Evolutionary conservation across 164 flowering plant species (phyloP), one percentile per base, ranked within the genome.

Genomic region (Nymphaea thermarum): DNA sequence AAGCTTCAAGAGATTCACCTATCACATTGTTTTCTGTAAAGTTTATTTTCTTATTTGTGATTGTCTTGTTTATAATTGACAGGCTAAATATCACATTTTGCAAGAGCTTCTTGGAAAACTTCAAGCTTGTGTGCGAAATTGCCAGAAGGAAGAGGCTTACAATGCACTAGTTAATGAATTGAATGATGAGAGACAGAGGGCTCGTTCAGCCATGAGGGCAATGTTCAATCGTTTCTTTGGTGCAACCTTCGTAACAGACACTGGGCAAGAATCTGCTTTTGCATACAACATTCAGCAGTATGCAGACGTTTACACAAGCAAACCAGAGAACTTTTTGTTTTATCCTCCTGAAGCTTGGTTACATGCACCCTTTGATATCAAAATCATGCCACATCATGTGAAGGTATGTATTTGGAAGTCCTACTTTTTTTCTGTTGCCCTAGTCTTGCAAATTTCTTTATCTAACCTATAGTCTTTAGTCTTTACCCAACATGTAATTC

Each of bases 351-450:
- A 91, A 71, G 93, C 96, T 61, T 94, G 98, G 98, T 86, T 94
- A 77, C 91, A 90, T 81, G 93, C 75, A 43, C 99, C 98, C 4
- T 90, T 61, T 71, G 92, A 91, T 80, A 74, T 94, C 77, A 90
- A 94, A 84, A 90, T 94, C 80, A 87, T 94, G 96, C 98, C 99
- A 41, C 97, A 90, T 81, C 97, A 91, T 72, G 78, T 94, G 62
- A 91, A 94, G 99, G 99, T 94, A 80, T 61, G 5, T 5, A 61
- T 45, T 45, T 45, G 5, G 53, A 10, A 5, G 53, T 10, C 11
- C 11, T 45, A 1, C 11, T 5, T 45, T 25, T 25, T 25, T 25
- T 25, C 36, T 25, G 0, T 25, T 25, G 36, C 36, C 36, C 36
- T 25, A 25, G 36, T 25, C 36, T 25, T 25, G 36, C 36, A 25